Evolutionary conservation across 164 flowering plant genomes (phyloP).

Genomic region (Macadamia integrifolia): DNA sequence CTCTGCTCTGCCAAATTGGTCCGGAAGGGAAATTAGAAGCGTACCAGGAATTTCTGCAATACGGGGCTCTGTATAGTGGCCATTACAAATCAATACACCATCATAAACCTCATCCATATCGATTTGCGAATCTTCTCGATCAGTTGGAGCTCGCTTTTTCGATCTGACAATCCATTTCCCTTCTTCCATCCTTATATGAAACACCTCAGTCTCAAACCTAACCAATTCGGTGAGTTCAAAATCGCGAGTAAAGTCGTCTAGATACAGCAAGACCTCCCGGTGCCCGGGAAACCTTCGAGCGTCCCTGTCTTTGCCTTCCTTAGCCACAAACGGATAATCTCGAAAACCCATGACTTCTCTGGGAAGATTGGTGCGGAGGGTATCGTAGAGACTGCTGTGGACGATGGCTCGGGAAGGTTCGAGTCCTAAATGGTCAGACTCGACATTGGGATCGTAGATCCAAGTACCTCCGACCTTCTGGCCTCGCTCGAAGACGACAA

Average conservation of each 20-base stretch:
- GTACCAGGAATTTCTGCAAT: conserved; percentile 51
- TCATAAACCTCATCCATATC: conserved; percentile 37
- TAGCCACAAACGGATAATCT: conserved; percentile 57
- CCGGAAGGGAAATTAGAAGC: not conserved
- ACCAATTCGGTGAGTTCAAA: conserved; percentile 50
- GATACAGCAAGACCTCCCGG: conserved; percentile 54
- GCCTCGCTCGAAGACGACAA: conserved; percentile 61
- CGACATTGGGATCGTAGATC: conserved; percentile 50
- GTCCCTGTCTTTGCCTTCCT: conserved; percentile 33
- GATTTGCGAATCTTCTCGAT: conserved; percentile 1
- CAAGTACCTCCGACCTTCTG: conserved; percentile 66
- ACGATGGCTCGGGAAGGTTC: conserved; percentile 55
- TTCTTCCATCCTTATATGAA: conserved; percentile 37
- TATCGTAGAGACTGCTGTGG: conserved; percentile 65
- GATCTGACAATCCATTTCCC: conserved; percentile 61
- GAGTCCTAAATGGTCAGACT: conserved; percentile 58
- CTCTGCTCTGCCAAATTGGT: too few species aligned
- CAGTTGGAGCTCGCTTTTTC: conserved; percentile 9
- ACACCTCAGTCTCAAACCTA: conserved; percentile 65
- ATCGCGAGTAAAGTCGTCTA: conserved; percentile 49
- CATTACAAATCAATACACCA: conserved; percentile 53
- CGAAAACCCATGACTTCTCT: conserved; percentile 70
- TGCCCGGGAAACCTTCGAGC: conserved; percentile 68
- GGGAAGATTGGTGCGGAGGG: conserved; percentile 84
- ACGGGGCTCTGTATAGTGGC: conserved; percentile 52